A percentile compares a stretch with the other conserved stretches of the same genome.
Conservation (phyloP, 2,329 filamentous ascomycete genomes). For the Paramyrothecium sp. region DNA sequence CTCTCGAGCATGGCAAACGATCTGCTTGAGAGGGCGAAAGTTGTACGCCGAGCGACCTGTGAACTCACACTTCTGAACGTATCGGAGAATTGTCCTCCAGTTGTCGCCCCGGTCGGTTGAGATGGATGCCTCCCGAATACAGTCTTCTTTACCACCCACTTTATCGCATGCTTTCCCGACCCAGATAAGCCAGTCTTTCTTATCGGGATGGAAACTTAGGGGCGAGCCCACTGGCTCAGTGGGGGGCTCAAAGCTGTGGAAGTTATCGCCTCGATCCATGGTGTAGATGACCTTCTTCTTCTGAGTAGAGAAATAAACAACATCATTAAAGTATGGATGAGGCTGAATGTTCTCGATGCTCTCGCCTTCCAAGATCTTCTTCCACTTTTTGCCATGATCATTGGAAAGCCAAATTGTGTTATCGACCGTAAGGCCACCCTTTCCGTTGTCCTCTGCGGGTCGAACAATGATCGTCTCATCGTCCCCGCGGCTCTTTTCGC, state of each 20-base stretch:
- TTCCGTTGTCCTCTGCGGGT: slow-evolving; percentile 34
- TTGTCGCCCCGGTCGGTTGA: slow-evolving; percentile 76
- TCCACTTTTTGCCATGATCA: slow-evolving; percentile 89
- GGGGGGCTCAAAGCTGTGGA: slow-evolving; percentile 72
- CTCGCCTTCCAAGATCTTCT: slow-evolving; percentile 65
- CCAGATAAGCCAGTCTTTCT: slow-evolving; percentile 92
- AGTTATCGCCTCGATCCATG: slow-evolving; percentile 71
- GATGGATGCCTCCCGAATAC: slow-evolving; percentile 72
- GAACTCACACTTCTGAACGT: slow-evolving; percentile 83
- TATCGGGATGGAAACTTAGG: slow-evolving; percentile 78
- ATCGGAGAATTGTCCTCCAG: slow-evolving; percentile 74
- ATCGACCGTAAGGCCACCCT: slow-evolving; percentile 33
- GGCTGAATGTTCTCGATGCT: slow-evolving; percentile 70
- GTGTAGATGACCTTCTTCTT: slow-evolving; percentile 72
- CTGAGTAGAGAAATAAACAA: slow-evolving; percentile 80
- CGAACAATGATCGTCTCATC: slow-evolving; percentile 72
- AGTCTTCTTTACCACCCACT: slow-evolving; percentile 49
- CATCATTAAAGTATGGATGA: slow-evolving; percentile 79
- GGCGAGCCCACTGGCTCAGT: slow-evolving; percentile 47
- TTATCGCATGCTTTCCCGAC: slow-evolving; percentile 70
- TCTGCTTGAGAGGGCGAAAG: slow-evolving; percentile 50
- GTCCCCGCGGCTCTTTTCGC: slow-evolving; percentile 57
- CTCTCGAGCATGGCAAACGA: slow-evolving; percentile 55
- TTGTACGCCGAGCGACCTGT: slow-evolving; percentile 63
- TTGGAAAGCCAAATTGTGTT: slow-evolving; percentile 69